These are phyloP conservation scores for Clarireedia paspali DNA, from an alignment of 2,329 filamentous ascomycete genomes.

Conservation along the genomic window DNA sequence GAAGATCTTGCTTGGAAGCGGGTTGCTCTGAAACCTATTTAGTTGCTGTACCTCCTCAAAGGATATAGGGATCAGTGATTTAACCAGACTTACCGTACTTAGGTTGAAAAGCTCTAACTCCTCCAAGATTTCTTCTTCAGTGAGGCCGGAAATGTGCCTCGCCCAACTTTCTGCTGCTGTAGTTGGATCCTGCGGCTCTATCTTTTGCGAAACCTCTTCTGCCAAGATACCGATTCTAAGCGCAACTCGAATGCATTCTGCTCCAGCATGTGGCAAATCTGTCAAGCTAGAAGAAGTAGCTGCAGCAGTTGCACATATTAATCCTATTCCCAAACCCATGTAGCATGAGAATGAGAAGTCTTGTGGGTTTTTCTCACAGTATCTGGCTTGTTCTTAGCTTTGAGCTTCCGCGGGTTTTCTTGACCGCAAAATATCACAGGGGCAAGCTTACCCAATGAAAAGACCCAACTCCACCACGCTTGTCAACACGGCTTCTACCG, in stretches of 20 bases:
- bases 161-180: constrained; percentile 33
- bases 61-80: background rate
- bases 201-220: constrained; percentile 33
- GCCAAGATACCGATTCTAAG: constrained; percentile 41
- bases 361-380: constrained; percentile 25
- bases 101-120: background rate
- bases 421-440: background rate
- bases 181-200: constrained; percentile 30
- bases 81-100: background rate
- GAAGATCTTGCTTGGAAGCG: constrained; percentile 18
- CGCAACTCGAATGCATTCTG: constrained; percentile 35
- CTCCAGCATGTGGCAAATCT: constrained; percentile 35
- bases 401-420: background rate
- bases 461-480: constrained; percentile 33
- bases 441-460: constrained; percentile 35
- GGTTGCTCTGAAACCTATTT: constrained; percentile 9
- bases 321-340: background rate
- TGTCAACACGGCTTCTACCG: constrained; percentile 39
- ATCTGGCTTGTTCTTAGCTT: constrained; percentile 16
- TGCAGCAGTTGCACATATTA: background rate
- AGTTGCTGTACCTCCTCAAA: background rate
- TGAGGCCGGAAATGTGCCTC: background rate
- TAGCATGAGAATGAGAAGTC: constrained; percentile 16
- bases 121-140: background rate
- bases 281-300: constrained; percentile 28